phyloP scores from a whole-genome alignment of 805 yeast species.

The Wickerhamiella sergipiensis region DNA sequence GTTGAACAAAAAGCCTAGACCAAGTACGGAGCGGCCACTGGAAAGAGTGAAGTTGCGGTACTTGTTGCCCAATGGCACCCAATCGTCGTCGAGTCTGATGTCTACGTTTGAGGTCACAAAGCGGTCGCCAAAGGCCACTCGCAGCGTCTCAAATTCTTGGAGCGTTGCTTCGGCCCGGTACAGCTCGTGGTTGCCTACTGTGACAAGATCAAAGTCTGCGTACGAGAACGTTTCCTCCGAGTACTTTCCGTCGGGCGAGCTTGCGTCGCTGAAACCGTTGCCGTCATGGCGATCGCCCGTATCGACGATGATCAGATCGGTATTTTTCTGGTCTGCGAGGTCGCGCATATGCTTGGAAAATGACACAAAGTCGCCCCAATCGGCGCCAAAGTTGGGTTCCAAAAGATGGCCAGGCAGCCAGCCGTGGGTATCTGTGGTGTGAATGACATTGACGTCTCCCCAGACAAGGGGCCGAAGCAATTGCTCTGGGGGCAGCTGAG shows the following conservation, averaged over 20 bases:
- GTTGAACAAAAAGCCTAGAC: slow-evolving; percentile 68
- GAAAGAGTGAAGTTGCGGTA: slow-evolving; percentile 52
- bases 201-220: slow-evolving; percentile 58
- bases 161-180: slow-evolving; percentile 50
- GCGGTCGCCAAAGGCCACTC: slow-evolving; percentile 39
- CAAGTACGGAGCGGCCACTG: slow-evolving; percentile 37
- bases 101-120: slow-evolving; percentile 39
- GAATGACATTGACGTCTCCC: slow-evolving; percentile 72
- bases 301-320: slow-evolving; percentile 62
- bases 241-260: slow-evolving; percentile 49
- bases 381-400: slow-evolving; percentile 44
- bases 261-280: slow-evolving; percentile 66
- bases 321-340: slow-evolving; percentile 31
- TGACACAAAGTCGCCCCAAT: slow-evolving; percentile 88
- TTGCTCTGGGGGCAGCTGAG: neutral
- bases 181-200: slow-evolving; percentile 84
- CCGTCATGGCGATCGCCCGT: slow-evolving; percentile 93
- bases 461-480: slow-evolving; percentile 41
- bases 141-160: slow-evolving; percentile 42
- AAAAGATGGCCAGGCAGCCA: slow-evolving; percentile 87
- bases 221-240: slow-evolving; percentile 48
- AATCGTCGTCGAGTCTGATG: slow-evolving; percentile 19
- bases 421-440: slow-evolving; percentile 93
- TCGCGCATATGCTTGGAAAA: slow-evolving; percentile 40
- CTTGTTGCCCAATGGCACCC: slow-evolving; percentile 55